These are phyloP conservation scores for Pleodorina starrii DNA, from an alignment of 139 green algal genomes.

Conservation along the genomic window DNA sequence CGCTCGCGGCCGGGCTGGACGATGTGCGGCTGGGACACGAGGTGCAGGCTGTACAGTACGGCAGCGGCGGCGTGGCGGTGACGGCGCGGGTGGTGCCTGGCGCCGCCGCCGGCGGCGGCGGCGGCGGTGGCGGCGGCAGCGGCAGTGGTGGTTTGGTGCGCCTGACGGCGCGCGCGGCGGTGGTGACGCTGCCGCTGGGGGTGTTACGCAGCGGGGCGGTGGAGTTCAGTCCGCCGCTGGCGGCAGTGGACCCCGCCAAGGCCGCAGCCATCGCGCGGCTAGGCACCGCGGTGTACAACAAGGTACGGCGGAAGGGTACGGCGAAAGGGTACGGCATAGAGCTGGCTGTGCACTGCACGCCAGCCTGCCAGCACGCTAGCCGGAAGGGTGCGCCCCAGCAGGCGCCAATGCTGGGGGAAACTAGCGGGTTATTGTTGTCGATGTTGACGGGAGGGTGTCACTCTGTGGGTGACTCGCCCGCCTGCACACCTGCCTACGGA, in stretches of 20 bases:
- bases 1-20: conserved; percentile 63
- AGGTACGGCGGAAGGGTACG: conserved; percentile 65
- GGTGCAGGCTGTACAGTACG: conserved; percentile 46
- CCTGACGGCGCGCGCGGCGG: conserved; percentile 54
- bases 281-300: conserved; percentile 78
- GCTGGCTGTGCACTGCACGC: too few relatives aligned
- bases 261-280: conserved; percentile 55
- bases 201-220: conserved; percentile 67
- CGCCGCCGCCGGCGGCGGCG: too few relatives aligned
- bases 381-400: too few relatives aligned
- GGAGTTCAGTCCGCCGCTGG: conserved; percentile 76
- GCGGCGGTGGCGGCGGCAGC: background rate
- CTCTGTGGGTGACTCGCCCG: too few relatives aligned
- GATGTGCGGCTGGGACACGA: conserved; percentile 59
- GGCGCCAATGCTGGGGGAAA: too few relatives aligned
- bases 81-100: background rate
- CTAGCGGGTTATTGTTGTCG: too few relatives aligned
- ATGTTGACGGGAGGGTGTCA: too few relatives aligned
- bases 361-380: too few relatives aligned
- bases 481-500: too few relatives aligned
- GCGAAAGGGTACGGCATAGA: too few relatives aligned
- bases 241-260: conserved; percentile 58
- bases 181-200: conserved; percentile 79
- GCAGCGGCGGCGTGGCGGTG: background rate
- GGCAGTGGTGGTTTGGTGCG: background rate